Percentiles rank a stretch among this genome's conserved stretches.
Conservation (phyloP, 352 stramenopile genomes). For the Elongisporangium senticosum region DNA sequence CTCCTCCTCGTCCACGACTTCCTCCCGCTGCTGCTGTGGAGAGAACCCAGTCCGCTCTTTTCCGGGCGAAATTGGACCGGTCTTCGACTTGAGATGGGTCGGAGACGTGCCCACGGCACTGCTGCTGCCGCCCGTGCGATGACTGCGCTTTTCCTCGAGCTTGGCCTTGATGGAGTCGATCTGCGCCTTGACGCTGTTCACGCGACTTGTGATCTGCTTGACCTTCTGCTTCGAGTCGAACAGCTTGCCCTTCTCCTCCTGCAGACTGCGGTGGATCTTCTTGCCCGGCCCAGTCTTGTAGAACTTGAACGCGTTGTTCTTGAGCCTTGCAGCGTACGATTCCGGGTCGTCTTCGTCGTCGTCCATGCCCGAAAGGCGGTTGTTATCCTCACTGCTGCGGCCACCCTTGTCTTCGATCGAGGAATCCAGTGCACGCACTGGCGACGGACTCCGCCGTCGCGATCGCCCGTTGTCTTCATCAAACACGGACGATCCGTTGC, state of each 20-base stretch:
- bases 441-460: conserved; percentile 30
- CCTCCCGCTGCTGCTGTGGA: conserved; percentile 35
- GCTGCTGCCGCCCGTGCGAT: conserved; percentile 10
- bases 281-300: conserved; percentile 55
- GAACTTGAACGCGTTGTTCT: conserved; percentile 70
- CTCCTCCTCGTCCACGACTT: conserved; percentile 91
- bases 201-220: conserved; percentile 55
- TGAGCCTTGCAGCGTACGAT: conserved; percentile 20
- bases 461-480: conserved; percentile 10
- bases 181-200: conserved; percentile 76
- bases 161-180: conserved; percentile 64
- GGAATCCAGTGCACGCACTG: conserved; percentile 13
- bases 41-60: neutral
- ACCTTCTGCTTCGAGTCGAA: conserved; percentile 68
- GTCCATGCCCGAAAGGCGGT: conserved; percentile 19
- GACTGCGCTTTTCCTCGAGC: conserved; percentile 60
- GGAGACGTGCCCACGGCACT: neutral
- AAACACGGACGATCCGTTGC: neutral
- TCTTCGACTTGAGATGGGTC: conserved; percentile 2
- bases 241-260: conserved; percentile 71
- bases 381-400: conserved; percentile 15
- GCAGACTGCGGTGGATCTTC: conserved; percentile 50
- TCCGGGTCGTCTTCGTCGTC: conserved; percentile 13
- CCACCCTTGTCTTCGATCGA: conserved; percentile 7
- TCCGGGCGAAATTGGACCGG: conserved; percentile 3